A percentile compares a stretch with the other conserved stretches of the same genome.
These are phyloP conservation scores for Dactylellina cionopaga DNA, from an alignment of 2,329 filamentous ascomycete genomes.

Conservation along the genomic window DNA sequence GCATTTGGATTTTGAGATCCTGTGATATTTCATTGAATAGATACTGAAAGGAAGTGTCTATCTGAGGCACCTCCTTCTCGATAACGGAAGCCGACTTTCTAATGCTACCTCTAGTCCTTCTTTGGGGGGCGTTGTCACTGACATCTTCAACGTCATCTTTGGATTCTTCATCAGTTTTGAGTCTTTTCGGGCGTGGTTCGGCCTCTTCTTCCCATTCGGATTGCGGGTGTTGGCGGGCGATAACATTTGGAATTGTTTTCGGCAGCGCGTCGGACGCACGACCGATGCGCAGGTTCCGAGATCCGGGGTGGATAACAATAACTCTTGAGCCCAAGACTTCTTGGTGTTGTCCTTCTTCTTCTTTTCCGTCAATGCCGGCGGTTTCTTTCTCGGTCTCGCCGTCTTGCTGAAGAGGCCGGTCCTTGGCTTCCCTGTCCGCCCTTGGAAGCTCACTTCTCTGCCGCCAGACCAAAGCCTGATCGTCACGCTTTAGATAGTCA, in stretches of 20 bases:
- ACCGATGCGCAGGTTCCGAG: constrained; percentile 92
- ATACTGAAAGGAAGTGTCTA: constrained; percentile 65
- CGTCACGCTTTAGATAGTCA: constrained; percentile 97
- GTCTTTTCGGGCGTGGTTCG: constrained; percentile 76
- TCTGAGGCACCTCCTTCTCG: constrained; percentile 62
- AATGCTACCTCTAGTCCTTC: constrained; percentile 52
- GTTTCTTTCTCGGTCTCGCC: constrained; percentile 62
- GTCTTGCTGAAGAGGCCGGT: constrained; percentile 68
- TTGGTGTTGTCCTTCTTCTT: constrained; percentile 67
- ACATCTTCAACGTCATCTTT: constrained; percentile 65
- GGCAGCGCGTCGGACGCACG: constrained; percentile 95
- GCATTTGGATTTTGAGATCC: constrained; percentile 89
- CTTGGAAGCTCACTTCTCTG: constrained; percentile 84
- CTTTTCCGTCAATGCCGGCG: constrained; percentile 65
- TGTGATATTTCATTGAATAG: constrained; percentile 82
- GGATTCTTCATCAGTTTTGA: constrained; percentile 69
- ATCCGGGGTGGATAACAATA: constrained; percentile 93
- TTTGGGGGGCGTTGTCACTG: constrained; percentile 58
- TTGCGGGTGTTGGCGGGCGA: constrained; percentile 79
- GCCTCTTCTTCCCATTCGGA: constrained; percentile 87
- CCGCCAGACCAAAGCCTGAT: constrained; percentile 89
- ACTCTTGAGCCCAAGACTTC: constrained; percentile 72
- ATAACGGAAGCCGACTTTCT: constrained; percentile 37
- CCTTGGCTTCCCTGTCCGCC: constrained; percentile 31
- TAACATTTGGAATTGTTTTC: constrained; percentile 91